Percentiles rank a stretch among this genome's conserved stretches.
phyloP scores from a whole-genome alignment of 305 asterid genomes.

The Fraxinus dipetala region DNA sequence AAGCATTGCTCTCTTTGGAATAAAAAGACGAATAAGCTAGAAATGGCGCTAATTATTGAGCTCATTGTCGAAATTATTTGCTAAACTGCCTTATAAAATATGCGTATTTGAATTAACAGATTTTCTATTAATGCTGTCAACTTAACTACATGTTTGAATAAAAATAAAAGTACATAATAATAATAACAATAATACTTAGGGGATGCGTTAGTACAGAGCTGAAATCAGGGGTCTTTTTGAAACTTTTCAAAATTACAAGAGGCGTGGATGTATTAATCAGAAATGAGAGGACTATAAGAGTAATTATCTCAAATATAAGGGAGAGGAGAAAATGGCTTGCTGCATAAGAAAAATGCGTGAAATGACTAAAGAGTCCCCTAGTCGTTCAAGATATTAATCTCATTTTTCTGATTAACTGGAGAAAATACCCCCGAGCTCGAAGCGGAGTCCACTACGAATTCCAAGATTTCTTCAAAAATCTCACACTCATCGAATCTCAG shows the following conservation, averaged over 20 bases:
- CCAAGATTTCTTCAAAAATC: slow-evolving; percentile 13
- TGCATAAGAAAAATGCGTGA: background rate
- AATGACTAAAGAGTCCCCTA: background rate
- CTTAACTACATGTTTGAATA: too few species aligned
- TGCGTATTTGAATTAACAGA: background rate
- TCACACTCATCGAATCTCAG: slow-evolving; percentile 29
- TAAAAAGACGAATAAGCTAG: background rate
- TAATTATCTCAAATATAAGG: background rate
- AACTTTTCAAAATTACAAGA: background rate
- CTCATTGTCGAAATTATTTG: background rate
- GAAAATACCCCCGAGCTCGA: slow-evolving; percentile 6
- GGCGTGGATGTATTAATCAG: background rate
- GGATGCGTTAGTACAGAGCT: background rate
- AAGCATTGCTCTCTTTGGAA: background rate
- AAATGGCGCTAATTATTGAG: background rate
- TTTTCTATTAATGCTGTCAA: background rate
- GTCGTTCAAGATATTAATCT: background rate
- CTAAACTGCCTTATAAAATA: background rate
- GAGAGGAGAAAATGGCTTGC: background rate
- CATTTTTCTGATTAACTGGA: slow-evolving; percentile 4
- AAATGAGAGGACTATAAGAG: background rate
- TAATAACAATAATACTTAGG: too few species aligned
- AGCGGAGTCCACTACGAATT: slow-evolving; percentile 1
- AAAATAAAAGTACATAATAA: too few species aligned
- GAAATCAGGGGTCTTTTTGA: background rate